These are phyloP conservation scores for Mortierella sp. DNA, from an alignment of 371 early-diverging fungal genomes.

Conservation along the genomic window DNA sequence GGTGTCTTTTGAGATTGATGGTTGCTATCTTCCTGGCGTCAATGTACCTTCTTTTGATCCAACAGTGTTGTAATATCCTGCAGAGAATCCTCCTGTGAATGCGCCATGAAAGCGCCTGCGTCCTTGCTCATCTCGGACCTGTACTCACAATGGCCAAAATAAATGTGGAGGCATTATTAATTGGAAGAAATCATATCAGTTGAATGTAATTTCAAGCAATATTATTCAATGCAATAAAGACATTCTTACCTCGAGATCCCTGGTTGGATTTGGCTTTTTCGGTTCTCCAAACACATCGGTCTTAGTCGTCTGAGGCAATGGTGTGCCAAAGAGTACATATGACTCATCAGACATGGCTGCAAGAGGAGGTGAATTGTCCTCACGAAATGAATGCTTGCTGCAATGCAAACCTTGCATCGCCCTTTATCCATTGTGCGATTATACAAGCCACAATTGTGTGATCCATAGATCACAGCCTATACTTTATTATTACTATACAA, in stretches of 20 bases:
- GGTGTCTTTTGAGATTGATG: not conserved
- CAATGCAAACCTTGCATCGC: conserved; percentile 4
- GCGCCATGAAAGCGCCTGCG: conserved; percentile 93
- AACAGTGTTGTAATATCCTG: conserved; percentile 95
- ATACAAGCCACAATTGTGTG: not conserved
- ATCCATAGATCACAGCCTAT: not conserved
- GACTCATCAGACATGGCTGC: conserved; percentile 35
- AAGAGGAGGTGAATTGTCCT: not conserved
- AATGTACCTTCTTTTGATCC: conserved; percentile 92
- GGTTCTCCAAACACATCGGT: conserved; percentile 31
- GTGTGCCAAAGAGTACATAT: conserved; percentile 42
- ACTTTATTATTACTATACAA: too few species aligned
- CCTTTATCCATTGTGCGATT: not conserved
- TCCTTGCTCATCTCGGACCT: conserved; percentile 89
- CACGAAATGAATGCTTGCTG: not conserved
- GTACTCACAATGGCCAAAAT: not conserved
- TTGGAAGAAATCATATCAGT: not conserved
- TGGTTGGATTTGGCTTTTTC: conserved; percentile 25
- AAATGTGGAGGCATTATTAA: not conserved
- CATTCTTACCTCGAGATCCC: conserved; percentile 41
- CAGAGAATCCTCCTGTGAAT: conserved; percentile 94
- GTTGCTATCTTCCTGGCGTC: not conserved
- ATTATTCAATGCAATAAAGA: not conserved
- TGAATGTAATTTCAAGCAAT: not conserved
- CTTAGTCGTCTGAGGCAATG: conserved; percentile 41